Evolutionary conservation across 108 stramenopile genomes (phyloP).

Genomic region (Schizochytrium sp.): DNA sequence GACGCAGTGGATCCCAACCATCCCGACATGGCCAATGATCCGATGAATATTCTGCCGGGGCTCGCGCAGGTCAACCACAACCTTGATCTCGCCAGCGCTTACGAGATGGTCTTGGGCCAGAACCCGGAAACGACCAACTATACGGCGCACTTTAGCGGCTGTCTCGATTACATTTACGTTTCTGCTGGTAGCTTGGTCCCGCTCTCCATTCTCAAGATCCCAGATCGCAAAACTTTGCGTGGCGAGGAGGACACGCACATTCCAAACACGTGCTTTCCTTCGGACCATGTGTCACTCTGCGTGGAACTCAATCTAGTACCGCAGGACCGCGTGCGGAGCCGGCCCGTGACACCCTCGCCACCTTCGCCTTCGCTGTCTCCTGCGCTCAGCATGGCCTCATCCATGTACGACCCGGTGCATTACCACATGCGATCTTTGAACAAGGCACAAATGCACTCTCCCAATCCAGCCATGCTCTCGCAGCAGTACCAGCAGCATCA

Average conservation of each 20-base stretch:
- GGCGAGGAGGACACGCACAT: conserved; percentile 69
- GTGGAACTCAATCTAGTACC: conserved; percentile 66
- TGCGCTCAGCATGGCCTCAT: not conserved
- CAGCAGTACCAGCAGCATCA: not conserved
- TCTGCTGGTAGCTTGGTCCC: conserved; percentile 69
- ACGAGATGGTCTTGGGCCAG: conserved; percentile 76
- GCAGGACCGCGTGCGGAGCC: conserved; percentile 15
- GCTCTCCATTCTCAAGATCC: conserved; percentile 74
- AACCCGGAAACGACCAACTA: conserved; percentile 92
- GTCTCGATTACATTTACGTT: conserved; percentile 94
- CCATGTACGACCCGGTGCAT: not conserved
- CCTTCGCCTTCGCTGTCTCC: conserved; percentile 2
- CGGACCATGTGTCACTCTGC: conserved; percentile 91
- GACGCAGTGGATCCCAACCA: conserved; percentile 68
- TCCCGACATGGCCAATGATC: conserved; percentile 47
- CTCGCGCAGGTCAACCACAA: conserved; percentile 74
- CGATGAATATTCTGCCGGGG: conserved; percentile 70
- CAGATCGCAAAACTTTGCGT: conserved; percentile 61
- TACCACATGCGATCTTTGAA: not conserved
- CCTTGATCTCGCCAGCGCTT: conserved; percentile 76
- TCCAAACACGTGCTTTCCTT: conserved; percentile 83
- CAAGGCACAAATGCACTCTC: not conserved
- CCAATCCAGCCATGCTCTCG: not conserved
- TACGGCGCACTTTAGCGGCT: conserved; percentile 79
- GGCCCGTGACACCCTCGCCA: conserved; percentile 4